These are phyloP conservation scores for Polychytrium aggregatum DNA, from an alignment of 192 early-diverging fungal genomes.

Conservation along the genomic window DNA sequence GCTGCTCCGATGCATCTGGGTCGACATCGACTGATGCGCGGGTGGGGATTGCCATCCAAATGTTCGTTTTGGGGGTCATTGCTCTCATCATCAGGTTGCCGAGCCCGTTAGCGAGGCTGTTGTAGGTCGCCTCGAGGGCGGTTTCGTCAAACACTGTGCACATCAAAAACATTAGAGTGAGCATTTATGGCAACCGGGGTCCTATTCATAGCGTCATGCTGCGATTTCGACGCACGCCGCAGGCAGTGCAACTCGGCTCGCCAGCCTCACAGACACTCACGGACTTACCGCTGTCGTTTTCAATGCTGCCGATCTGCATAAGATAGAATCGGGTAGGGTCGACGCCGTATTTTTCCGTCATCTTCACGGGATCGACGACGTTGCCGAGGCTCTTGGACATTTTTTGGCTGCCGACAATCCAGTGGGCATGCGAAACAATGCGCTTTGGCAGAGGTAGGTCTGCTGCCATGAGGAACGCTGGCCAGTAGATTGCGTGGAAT, in stretches of 20 bases:
- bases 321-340: slow-evolving; percentile 86
- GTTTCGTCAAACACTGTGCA: slow-evolving; percentile 60
- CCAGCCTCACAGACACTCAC: neutral
- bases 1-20: slow-evolving; percentile 17
- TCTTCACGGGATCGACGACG: slow-evolving; percentile 73
- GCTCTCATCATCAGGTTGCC: slow-evolving; percentile 73
- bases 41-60: slow-evolving; percentile 25
- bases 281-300: slow-evolving; percentile 66
- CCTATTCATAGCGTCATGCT: neutral
- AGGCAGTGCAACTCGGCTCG: neutral
- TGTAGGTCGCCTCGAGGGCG: slow-evolving; percentile 58
- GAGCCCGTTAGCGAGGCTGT: slow-evolving; percentile 69
- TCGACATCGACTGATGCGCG: slow-evolving; percentile 3
- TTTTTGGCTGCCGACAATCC: slow-evolving; percentile 79
- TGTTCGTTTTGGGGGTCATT: slow-evolving; percentile 44
- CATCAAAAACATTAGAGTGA: neutral
- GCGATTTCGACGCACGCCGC: too few species aligned
- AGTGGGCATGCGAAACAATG: slow-evolving; percentile 90
- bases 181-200: neutral
- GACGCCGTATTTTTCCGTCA: slow-evolving; percentile 62
- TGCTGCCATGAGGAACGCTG: slow-evolving; percentile 87
- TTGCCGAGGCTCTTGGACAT: slow-evolving; percentile 95
- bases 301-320: slow-evolving; percentile 80
- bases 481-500: slow-evolving; percentile 98
- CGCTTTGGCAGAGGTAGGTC: slow-evolving; percentile 59